A percentile compares a stretch with the other conserved stretches of the same genome.
These are phyloP conservation scores for Piedraia hortae DNA, from an alignment of 2,329 filamentous ascomycete genomes.

Conservation along the genomic window DNA sequence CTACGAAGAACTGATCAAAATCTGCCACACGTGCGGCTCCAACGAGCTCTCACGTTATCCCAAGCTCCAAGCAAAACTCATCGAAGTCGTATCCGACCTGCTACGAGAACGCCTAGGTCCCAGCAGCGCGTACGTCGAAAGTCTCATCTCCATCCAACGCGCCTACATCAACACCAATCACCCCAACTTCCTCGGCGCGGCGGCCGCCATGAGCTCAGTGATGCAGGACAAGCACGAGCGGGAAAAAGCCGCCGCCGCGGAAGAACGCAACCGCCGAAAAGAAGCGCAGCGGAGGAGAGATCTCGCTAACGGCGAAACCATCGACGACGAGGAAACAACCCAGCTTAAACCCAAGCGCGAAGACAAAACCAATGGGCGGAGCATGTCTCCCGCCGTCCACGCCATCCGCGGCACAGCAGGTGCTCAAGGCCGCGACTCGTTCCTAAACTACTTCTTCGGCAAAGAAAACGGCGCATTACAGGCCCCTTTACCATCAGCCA, in stretches of 20 bases:
- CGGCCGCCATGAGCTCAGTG: constrained; percentile 90
- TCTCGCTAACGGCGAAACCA: constrained; percentile 28
- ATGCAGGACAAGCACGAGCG: constrained; percentile 86
- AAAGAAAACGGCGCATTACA: constrained; percentile 57
- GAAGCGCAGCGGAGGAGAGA: constrained; percentile 67
- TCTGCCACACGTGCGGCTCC: constrained; percentile 93
- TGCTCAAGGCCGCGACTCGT: constrained; percentile 49
- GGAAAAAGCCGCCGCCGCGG: constrained; percentile 52
- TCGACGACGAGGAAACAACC: constrained; percentile 39
- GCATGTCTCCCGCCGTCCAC: constrained; percentile 49
- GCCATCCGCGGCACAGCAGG: constrained; percentile 7
- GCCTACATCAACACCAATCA: constrained; percentile 99
- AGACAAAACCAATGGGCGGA: constrained; percentile 32
- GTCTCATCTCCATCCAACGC: constrained; percentile 84
- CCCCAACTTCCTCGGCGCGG: constrained; percentile 89
- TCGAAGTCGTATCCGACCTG: constrained; percentile 91
- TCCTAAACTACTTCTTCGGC: constrained; percentile 95
- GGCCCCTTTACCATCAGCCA: too few relatives aligned
- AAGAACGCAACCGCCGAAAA: constrained; percentile 64
- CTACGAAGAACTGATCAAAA: constrained; percentile 97
- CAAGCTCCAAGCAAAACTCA: constrained; percentile 80
- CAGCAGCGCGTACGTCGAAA: constrained; percentile 75
- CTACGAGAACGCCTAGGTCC: constrained; percentile 78
- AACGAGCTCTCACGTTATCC: constrained; percentile 82
- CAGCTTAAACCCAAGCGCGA: too few relatives aligned